Evolutionary conservation across 1,284 basidiomycete species (phyloP).

Genomic region (Naganishia cerealis): DNA sequence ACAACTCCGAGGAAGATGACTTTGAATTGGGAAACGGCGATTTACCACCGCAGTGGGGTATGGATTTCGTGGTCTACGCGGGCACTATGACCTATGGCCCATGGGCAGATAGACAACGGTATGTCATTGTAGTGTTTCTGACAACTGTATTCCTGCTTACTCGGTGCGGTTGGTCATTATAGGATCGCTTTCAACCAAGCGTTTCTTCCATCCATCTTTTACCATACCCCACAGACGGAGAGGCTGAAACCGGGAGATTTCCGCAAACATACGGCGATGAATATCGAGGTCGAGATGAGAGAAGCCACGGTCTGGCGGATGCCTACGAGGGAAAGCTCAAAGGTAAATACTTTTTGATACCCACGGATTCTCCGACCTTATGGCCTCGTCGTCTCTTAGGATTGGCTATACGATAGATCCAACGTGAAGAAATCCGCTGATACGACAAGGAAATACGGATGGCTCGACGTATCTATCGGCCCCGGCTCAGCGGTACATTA

Average conservation of each 20-base stretch:
- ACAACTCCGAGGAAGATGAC: constrained; percentile 11
- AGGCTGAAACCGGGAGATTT: constrained; percentile 70
- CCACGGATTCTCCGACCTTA: constrained; percentile 13
- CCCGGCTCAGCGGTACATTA: constrained; percentile 80
- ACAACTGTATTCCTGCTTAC: neutral
- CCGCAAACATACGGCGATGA: constrained; percentile 75
- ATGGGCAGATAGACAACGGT: constrained; percentile 90
- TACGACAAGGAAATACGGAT: constrained; percentile 61
- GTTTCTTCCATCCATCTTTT: constrained; percentile 79
- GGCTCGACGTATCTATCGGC: constrained; percentile 71
- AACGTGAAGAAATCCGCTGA: constrained; percentile 44
- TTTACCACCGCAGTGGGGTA: constrained; percentile 83
- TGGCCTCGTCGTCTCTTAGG: constrained; percentile 37
- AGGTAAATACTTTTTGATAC: constrained; percentile 36
- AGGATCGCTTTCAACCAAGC: constrained; percentile 73
- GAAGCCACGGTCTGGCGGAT: constrained; percentile 73
- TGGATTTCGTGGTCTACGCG: constrained; percentile 74
- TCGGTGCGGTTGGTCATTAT: neutral
- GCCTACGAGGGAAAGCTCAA: constrained; percentile 74
- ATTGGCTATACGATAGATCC: constrained; percentile 35
- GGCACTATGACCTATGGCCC: constrained; percentile 81
- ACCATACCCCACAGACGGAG: constrained; percentile 62
- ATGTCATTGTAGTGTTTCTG: constrained; percentile 34
- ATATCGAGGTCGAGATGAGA: constrained; percentile 74
- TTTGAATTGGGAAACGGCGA: constrained; percentile 81